Evolutionary conservation across 2,329 filamentous ascomycete genomes (phyloP), one percentile per base, ranked within the genome.

Genomic region (Coniella lustricola): DNA sequence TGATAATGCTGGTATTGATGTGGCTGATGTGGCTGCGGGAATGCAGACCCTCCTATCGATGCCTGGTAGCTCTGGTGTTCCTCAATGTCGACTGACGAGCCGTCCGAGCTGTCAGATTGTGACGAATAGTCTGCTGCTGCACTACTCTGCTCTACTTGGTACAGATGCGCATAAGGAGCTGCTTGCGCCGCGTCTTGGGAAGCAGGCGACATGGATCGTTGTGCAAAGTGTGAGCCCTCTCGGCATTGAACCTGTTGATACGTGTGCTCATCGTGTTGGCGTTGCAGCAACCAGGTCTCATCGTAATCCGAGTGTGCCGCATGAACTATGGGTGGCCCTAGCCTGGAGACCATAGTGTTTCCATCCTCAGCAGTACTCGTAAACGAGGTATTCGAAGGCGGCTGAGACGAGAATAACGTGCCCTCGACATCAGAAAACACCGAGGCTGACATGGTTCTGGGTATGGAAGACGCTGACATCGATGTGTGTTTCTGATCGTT

Each of bases 261-360:
- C 21, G 25, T 25, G 10, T 42, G 29, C 10, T 48, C 39, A 8
- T 31, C 44, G 25, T 48, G 44, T 16, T 44, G 31, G 13, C 35
- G 48, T 21, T 49, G 34, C 49, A 41, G 46, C n/a, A 36, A 21
- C 42, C 36, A 39, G 25, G 44, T 49, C 5, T 46, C 46, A 34
- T 18, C 35, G 7, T 29, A 18, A 8, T n/a, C 40, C 3, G 35
- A 20, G n/a, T 43, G 44, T 12, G 46, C 35, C 14, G 46, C 44
- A 36, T 53, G 46, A 17, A 34, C 21, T 8, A 42, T 33, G n/a
- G 49, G 21, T 20, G 36, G 33, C 18, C 45, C 51, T 41, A 47
- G 10, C 13, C 18, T 13, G 12, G 54, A 51, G 16, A 35, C 43
- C 12, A 40, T 45, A 2, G 54, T 55, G 16, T 18, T 39, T 13